Evolutionary conservation across 371 early-diverging fungal species (phyloP).

Genomic region (Capillidium rhysosporum): DNA sequence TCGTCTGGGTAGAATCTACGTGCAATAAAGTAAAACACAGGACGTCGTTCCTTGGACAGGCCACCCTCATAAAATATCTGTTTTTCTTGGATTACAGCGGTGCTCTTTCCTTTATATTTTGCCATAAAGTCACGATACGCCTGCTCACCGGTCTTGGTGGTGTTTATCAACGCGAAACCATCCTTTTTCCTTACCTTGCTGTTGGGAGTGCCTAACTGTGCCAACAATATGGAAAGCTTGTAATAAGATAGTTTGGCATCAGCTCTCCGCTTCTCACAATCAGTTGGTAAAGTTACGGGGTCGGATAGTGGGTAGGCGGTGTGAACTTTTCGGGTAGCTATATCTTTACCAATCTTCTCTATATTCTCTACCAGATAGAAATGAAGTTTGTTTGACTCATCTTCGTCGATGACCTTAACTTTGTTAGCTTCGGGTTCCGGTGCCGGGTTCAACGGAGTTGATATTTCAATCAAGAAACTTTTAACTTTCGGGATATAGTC

Average conservation of each 20-base stretch:
- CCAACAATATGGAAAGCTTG: slow-evolving; percentile 56
- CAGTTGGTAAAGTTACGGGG: slow-evolving; percentile 4
- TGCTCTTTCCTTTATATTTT: slow-evolving; percentile 41
- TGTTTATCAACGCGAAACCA: slow-evolving; percentile 47
- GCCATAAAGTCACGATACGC: slow-evolving; percentile 61
- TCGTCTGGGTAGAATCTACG: slow-evolving; percentile 51
- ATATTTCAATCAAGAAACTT: slow-evolving; percentile 34
- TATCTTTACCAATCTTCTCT: slow-evolving; percentile 43
- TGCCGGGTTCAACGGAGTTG: slow-evolving; percentile 11
- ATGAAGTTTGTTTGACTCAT: slow-evolving; percentile 35
- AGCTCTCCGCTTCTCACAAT: slow-evolving; percentile 16
- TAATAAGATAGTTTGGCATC: slow-evolving; percentile 32
- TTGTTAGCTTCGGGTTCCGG: background rate
- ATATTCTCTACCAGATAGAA: slow-evolving; percentile 43
- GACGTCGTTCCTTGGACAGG: slow-evolving; percentile 47
- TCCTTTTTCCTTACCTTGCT: slow-evolving; percentile 22
- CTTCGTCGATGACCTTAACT: slow-evolving; percentile 18
- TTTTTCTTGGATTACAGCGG: slow-evolving; percentile 36
- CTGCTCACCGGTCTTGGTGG: slow-evolving; percentile 15
- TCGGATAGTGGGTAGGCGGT: slow-evolving; percentile 3
- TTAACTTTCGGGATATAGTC: slow-evolving; percentile 45
- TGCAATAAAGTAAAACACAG: slow-evolving; percentile 68
- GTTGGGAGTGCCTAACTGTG: slow-evolving; percentile 65
- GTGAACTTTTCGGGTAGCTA: slow-evolving; percentile 20
- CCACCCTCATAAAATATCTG: slow-evolving; percentile 65